phyloP scores from a whole-genome alignment of 345 rosid genomes.

The Euphorbia lathyris region DNA sequence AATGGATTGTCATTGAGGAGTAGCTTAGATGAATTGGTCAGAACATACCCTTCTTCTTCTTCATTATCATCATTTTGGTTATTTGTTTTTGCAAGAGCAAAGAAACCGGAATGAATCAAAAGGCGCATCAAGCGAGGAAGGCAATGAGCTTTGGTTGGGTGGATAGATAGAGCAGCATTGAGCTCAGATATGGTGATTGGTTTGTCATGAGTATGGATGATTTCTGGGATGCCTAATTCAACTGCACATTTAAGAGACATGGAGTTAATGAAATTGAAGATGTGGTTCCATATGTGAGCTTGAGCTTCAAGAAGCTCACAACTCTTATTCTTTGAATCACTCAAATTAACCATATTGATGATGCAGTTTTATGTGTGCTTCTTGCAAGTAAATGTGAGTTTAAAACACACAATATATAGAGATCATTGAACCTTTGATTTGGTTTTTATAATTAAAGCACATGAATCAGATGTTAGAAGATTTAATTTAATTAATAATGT shows the following conservation, averaged over 20 bases:
- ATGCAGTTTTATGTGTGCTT: no score
- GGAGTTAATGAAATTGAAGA: constrained; percentile 23
- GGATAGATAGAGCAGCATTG: constrained; percentile 16
- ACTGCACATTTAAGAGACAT: constrained; percentile 40
- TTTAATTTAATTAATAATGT: no score
- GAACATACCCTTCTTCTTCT: constrained; percentile 21
- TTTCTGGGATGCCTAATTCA: constrained; percentile 39
- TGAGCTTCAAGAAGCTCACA: constrained; percentile 29
- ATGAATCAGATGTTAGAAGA: no score
- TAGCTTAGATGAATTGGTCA: constrained; percentile 18
- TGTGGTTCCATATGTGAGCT: constrained; percentile 28
- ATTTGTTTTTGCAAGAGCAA: not conserved
- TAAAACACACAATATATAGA: no score
- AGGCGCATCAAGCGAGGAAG: constrained; percentile 34
- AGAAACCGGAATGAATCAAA: constrained; percentile 15
- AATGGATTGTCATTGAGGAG: constrained; percentile 22
- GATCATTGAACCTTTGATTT: no score
- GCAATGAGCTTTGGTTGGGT: constrained; percentile 14
- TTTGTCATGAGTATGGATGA: constrained; percentile 34
- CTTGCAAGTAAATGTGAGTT: no score
- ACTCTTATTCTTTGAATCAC: no score
- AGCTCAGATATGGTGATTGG: constrained; percentile 37
- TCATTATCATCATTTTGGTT: not conserved
- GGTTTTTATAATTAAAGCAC: no score
- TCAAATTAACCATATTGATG: no score